phyloP scores from a whole-genome alignment of 2,329 filamentous ascomycete genomes.

The Exophiala alcalophila region DNA sequence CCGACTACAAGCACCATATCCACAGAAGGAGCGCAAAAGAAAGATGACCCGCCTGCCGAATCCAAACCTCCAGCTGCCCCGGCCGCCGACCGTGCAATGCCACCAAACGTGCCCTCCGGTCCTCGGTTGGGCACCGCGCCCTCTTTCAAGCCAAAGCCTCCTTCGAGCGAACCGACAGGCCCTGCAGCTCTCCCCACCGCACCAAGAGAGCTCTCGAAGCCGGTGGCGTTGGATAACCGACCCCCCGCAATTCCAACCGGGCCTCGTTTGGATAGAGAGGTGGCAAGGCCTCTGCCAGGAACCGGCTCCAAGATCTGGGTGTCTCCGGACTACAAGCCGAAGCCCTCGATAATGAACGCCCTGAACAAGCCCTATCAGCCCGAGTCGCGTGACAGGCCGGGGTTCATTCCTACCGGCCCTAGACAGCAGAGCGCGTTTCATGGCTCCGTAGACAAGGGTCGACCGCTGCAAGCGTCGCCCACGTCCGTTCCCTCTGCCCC shows the following conservation, averaged over 20 bases:
- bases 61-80: conserved; percentile 11
- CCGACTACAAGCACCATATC: conserved; percentile 9
- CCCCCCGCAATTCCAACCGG: conserved; percentile 25
- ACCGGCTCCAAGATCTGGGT: conserved; percentile 23
- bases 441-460: conserved; percentile 15
- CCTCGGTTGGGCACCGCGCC: conserved; percentile 21
- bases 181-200: conserved; percentile 16
- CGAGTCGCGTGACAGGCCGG: conserved; percentile 16
- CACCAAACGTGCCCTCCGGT: conserved; percentile 29
- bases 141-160: conserved; percentile 22
- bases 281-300: conserved; percentile 13
- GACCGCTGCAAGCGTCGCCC: conserved; percentile 4
- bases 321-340: conserved; percentile 25
- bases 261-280: conserved; percentile 26
- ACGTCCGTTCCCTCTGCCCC: conserved; percentile 14
- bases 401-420: conserved; percentile 20
- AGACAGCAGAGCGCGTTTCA: conserved; percentile 19
- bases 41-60: conserved; percentile 22
- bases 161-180: conserved; percentile 22
- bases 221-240: conserved; percentile 14
- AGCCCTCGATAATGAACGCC: conserved; percentile 28
- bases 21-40: conserved; percentile 16
- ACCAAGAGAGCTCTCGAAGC: conserved; percentile 17
- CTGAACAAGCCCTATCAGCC: conserved; percentile 24
- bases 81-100: conserved; percentile 21